Conservation (phyloP, 192 early-diverging fungal genomes). For the Phycomyces blakesleeanus region DNA sequence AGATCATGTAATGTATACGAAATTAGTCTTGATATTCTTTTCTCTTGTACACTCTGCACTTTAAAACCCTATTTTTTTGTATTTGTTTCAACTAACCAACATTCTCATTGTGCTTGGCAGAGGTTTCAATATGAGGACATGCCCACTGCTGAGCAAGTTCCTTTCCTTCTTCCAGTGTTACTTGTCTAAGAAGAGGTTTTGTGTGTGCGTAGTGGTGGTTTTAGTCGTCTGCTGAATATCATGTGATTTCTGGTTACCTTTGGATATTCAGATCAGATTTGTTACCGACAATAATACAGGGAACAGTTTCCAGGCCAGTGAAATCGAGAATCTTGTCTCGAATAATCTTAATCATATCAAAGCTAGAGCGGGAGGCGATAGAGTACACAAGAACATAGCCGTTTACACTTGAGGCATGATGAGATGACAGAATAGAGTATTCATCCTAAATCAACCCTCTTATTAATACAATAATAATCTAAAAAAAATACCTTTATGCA, state of each 20-base stretch:
- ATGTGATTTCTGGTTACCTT: conserved; percentile 28
- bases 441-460: conserved; percentile 64
- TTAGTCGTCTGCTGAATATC: neutral
- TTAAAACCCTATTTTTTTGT: neutral
- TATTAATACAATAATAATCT: neutral
- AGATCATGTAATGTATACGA: too few species aligned
- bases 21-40: too few species aligned
- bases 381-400: conserved; percentile 96
- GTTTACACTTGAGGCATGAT: conserved; percentile 86
- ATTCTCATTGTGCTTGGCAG: conserved; percentile 90
- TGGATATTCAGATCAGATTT: conserved; percentile 83
- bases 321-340: conserved; percentile 93
- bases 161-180: conserved; percentile 74
- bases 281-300: conserved; percentile 89
- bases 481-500: neutral
- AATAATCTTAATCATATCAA: conserved; percentile 88
- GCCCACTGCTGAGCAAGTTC: conserved; percentile 78
- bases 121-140: conserved; percentile 85
- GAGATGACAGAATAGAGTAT: conserved; percentile 88
- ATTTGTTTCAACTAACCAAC: conserved; percentile 51
- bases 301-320: conserved; percentile 85
- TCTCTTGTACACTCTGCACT: too few species aligned
- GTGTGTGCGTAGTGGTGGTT: neutral
- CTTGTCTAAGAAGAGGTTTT: conserved; percentile 49
- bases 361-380: conserved; percentile 75